phyloP scores from a whole-genome alignment of 352 stramenopile genomes.

The Globisporangium echinulatum region DNA sequence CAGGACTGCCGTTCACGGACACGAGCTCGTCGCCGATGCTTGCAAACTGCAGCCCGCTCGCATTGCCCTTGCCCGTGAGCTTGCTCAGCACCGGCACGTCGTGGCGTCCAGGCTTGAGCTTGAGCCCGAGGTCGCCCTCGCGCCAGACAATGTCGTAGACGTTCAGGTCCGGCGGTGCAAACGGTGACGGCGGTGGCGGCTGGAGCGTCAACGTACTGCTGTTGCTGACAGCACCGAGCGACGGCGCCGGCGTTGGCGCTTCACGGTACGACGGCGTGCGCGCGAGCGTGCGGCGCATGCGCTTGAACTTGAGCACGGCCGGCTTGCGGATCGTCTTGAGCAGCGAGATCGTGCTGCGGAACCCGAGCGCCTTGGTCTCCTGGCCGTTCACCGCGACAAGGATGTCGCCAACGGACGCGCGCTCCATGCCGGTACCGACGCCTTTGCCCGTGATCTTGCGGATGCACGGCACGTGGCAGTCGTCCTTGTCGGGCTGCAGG shows the following conservation, averaged over 20 bases:
- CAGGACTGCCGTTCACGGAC: conserved; percentile 73
- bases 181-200: conserved; percentile 16
- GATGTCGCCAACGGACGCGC: conserved; percentile 70
- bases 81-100: conserved; percentile 81
- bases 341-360: conserved; percentile 79
- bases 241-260: conserved; percentile 11
- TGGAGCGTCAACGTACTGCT: background rate
- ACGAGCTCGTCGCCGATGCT: conserved; percentile 79
- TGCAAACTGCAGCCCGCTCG: conserved; percentile 76
- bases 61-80: conserved; percentile 76
- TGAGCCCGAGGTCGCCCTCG: conserved; percentile 78
- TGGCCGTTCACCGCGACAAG: conserved; percentile 81
- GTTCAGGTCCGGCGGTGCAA: conserved; percentile 31
- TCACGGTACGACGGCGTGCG: conserved; percentile 45
- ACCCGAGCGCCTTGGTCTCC: conserved; percentile 79
- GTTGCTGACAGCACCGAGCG: background rate
- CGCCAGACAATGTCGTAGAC: conserved; percentile 87
- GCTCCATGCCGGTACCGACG: conserved; percentile 77
- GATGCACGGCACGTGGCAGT: conserved; percentile 84
- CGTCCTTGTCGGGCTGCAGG: conserved; percentile 76
- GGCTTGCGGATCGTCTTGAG: conserved; percentile 84
- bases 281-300: conserved; percentile 71
- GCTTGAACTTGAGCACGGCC: conserved; percentile 85
- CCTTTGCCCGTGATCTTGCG: conserved; percentile 86
- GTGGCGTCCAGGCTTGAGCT: conserved; percentile 72